Conservation (phyloP, 1,284 basidiomycete genomes). For the Melampsora occidentalis region DNA sequence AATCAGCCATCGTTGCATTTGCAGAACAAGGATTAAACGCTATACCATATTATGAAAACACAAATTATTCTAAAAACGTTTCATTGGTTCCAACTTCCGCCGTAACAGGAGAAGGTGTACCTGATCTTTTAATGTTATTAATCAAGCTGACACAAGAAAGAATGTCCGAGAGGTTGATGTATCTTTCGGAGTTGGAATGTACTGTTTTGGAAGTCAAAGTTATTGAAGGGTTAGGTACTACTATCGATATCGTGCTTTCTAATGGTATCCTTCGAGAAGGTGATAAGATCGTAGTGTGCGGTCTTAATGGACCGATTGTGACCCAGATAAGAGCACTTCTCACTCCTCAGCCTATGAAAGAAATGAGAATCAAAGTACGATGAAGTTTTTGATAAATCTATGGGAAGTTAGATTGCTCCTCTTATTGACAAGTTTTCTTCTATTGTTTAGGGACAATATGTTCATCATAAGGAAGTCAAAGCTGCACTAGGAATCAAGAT, state of each 20-base stretch:
- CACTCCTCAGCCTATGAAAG: constrained; percentile 93
- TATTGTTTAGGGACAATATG: constrained; percentile 74
- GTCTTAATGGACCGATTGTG: constrained; percentile 94
- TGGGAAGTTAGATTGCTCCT: not conserved
- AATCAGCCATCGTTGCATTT: constrained; percentile 85
- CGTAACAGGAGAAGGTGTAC: constrained; percentile 95
- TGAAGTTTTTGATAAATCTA: not conserved
- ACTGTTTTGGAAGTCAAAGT: constrained; percentile 99
- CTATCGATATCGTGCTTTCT: constrained; percentile 93
- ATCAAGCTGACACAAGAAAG: constrained; percentile 96
- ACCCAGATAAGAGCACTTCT: constrained; percentile 90
- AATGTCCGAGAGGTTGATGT: constrained; percentile 97
- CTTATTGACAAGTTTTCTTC: not conserved
- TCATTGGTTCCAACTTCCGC: constrained; percentile 97
- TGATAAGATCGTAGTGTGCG: constrained; percentile 93
- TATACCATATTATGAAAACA: constrained; percentile 95
- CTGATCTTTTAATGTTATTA: constrained; percentile 99
- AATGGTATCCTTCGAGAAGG: constrained; percentile 92
- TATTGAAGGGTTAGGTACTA: constrained; percentile 95
- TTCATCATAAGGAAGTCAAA: constrained; percentile 97
- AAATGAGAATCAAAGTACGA: constrained; percentile 85
- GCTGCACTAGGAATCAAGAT: constrained; percentile 98
- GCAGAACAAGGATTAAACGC: constrained; percentile 97
- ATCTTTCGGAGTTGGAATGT: constrained; percentile 94
- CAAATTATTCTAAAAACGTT: constrained; percentile 87